Conservation (phyloP, 164 flowering plant genomes). For the Pachysandra terminalis region DNA sequence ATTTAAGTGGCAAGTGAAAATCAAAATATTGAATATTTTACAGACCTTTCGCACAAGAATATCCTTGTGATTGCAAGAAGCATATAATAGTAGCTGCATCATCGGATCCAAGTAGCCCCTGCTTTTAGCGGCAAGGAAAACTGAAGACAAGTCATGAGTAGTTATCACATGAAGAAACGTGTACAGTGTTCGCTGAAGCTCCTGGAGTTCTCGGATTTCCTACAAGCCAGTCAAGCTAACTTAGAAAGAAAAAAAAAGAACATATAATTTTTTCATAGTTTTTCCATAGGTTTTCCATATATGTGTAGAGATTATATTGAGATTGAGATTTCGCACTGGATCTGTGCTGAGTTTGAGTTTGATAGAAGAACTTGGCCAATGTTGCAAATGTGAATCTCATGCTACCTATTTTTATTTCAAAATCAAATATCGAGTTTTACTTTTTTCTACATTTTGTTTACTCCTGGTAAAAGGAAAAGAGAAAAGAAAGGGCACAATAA, state of each 20-base stretch:
- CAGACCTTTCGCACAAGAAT: conserved; percentile 73
- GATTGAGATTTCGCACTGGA: background rate
- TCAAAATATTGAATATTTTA: too few species aligned
- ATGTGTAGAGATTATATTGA: background rate
- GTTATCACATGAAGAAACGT: conserved; percentile 85
- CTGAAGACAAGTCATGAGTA: conserved; percentile 78
- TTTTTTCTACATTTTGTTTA: too few species aligned
- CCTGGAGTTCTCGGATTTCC: conserved; percentile 94
- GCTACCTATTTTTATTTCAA: too few species aligned
- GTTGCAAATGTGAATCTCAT: too few species aligned
- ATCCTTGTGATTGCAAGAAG: conserved; percentile 86
- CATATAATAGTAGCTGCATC: conserved; percentile 66
- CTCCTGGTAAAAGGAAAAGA: background rate
- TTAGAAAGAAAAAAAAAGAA: background rate
- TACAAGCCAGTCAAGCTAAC: conserved; percentile 25
- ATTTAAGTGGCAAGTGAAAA: background rate
- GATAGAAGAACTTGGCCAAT: too few species aligned
- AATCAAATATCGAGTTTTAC: too few species aligned
- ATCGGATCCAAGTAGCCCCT: conserved; percentile 58
- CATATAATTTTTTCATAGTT: too few species aligned
- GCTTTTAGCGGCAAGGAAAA: conserved; percentile 76
- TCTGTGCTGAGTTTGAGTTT: background rate
- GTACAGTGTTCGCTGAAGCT: conserved; percentile 77
- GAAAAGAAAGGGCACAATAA: background rate
- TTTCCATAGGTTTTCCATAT: too few species aligned